phyloP scores from a whole-genome alignment of 164 flowering plant genomes.

The Stephania japonica region DNA sequence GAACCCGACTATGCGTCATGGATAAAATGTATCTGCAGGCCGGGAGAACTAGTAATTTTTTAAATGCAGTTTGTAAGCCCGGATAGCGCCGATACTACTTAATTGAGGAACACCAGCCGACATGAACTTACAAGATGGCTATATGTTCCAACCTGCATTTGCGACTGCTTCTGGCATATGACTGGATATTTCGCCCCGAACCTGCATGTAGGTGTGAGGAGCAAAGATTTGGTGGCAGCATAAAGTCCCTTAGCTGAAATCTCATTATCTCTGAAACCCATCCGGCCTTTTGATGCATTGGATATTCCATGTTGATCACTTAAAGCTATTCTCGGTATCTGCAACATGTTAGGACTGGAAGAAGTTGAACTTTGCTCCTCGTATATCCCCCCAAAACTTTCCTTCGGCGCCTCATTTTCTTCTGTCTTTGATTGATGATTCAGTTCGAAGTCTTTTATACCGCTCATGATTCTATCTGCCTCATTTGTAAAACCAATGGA shows the following conservation, averaged over 20 bases:
- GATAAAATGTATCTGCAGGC: constrained; percentile 1
- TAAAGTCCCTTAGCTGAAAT: constrained; percentile 22
- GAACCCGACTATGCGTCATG: not conserved
- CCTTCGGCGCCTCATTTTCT: constrained; percentile 13
- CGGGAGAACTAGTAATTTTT: constrained; percentile 1
- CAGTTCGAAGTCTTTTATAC: constrained; percentile 12
- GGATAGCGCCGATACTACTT: not conserved
- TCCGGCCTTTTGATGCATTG: constrained; percentile 18
- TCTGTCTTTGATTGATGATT: constrained; percentile 1
- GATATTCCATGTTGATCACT: constrained; percentile 22
- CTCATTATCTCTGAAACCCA: constrained; percentile 24
- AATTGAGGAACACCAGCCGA: constrained; percentile 30
- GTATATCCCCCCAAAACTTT: constrained; percentile 18
- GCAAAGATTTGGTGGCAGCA: constrained; percentile 27
- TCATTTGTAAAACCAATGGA: constrained; percentile 49
- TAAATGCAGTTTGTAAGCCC: not conserved
- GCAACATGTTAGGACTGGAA: constrained; percentile 21
- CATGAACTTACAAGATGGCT: constrained; percentile 27
- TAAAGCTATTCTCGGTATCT: constrained; percentile 14
- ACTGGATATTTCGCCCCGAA: constrained; percentile 26
- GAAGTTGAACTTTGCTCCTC: constrained; percentile 23
- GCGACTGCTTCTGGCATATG: constrained; percentile 27
- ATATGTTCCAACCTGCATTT: constrained; percentile 22
- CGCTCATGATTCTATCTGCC: constrained; percentile 39
- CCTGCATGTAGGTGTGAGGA: constrained; percentile 22